Evolutionary conservation across 345 rosid species (phyloP), one percentile per base, ranked within the genome.

Genomic region (Lumnitzera littorea): DNA sequence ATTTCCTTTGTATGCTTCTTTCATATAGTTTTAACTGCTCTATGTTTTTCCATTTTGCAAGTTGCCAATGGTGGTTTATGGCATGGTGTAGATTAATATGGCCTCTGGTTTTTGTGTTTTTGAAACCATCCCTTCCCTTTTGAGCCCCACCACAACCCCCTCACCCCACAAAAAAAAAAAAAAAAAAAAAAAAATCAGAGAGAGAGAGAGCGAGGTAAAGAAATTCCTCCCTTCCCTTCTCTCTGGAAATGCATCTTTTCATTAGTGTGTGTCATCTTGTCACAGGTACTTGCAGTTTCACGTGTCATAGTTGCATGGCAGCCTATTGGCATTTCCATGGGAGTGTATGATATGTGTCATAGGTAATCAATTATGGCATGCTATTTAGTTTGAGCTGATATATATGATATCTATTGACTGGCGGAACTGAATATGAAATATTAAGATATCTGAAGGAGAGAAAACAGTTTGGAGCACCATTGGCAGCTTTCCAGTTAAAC

Each of bases 281-380:
- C 36, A 1, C 69, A 90, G 97, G 97, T 94, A 47, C 80, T 94
- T 51, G 97, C 95, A 63, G 92, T 94, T 47, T 94, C 97, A 48
- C 97, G 95, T 23, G 89, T 94, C 36, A 88, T 88, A 76, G 99
- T 95, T 53, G 77, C 97, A 20, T 94, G 99, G 99, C 97, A 90
- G 57, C 96, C 97, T 56, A 83, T 90, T 24, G 99, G 99, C 53
- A 67, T 94, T 73, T 80, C 95, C 29, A 94, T 90, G 99, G 97
- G 99, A 16, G 73, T 88, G 68, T 94, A 90, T 64, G 97, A 90
- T 67, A 88, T 94, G 91, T 94, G 99, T 63, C 91, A 82, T 75
- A 87, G 98, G 96, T 91, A 51, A n/a, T 53, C 12, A 50, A 46
- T 29, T 11, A 47, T 13, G 15, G 43, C 10, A 29, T 67, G 10